Evolutionary conservation across 2,329 filamentous ascomycete species (phyloP), one percentile per base, ranked within the genome.

Genomic region (Coniochaeta ligniaria): DNA sequence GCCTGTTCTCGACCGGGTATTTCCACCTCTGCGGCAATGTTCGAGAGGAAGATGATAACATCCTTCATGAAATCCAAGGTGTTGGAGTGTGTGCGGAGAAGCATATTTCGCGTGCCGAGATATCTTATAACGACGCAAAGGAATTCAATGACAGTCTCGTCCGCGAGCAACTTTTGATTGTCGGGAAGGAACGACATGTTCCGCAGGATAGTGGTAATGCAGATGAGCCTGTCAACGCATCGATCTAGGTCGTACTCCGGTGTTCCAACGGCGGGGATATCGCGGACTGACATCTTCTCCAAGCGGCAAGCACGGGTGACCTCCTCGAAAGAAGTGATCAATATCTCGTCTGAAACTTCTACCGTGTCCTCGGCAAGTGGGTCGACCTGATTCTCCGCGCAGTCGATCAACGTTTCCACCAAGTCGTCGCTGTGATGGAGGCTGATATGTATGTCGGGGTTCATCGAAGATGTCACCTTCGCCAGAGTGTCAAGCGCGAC

Each of bases 51-150:
- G 17, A 92, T 88, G 61, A 98, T 85, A 33, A 92, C 80, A 72
- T 99, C 95, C 75, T 99, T 99, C 91, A 97, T 96, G 68, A 98
- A 94, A 73, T 99, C 95, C 65, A 97, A 79, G 0, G 90, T 95
- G 74, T 97, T 96, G 69, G 84, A 81, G 65, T 95, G 84, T 3
- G 87, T 91, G 43, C 92, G 86, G 47, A 98, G 77, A 33, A 98
- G 82, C 82, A 94, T 91, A 66, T 92, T 92, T 16, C 92, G 88
- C 4, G 93, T 97, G 33, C 94, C 95, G 16, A 98, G 81, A 66
- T 95, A 91, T 62, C 92, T 83, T 64, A 98, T 92, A 4, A 93
- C 84, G 54, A 87, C 87, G 61, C 91, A 92, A 9, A 97, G 77
- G 68, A 97, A 92, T 66, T 90, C 92, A 69, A 97, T 82, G 20